Base-by-base conservation (phyloP, 257 asterid species). In the Eustoma russellianum region DNA sequence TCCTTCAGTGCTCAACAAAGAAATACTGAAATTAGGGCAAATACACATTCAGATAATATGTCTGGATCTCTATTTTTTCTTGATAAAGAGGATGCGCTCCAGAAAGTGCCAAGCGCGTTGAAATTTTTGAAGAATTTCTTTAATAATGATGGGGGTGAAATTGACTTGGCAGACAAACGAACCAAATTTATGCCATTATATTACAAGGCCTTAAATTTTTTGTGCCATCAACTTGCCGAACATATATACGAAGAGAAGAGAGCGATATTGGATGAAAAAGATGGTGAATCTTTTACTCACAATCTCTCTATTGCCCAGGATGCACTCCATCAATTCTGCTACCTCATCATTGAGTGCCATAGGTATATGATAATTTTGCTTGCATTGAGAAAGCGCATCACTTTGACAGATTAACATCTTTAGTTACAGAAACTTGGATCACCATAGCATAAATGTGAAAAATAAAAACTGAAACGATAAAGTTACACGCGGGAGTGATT, bases 171-270 rank as follows among this genome's bases (percentile, higher is more conserved):
- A 58, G 53, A 59, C 55, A 66, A 65, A 48, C 71, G 75, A 67
- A 56, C 49, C 52, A 53, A 69, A 33, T 58, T 58, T 56, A 46
- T 70, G 38, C 62, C 70, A 16, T 70, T 70, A 52, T 77, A 77
- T 67, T 82, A 73, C 77, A 79, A 81, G 66, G 96, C 86, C 57
- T 84, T 92, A 55, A 83, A 67, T 63, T 92, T 80, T 57, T 71
- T 85, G 44, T 82, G 97, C 55, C 80, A 78, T 68, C 81, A 94
- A 64, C 63, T 87, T 51, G 97, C 97, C 12, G 85, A 81, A 54
- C 72, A 69, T 63, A 72, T 85, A 48, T 60, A 69, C 60, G 60
- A 65, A 38, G 68, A 76, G 49, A 80, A 80, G 75, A 80, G 69
- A 55, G 81, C 68, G 52, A 60, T 84, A 56, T 66, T 87, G 55